These are phyloP conservation scores for Sextonia rubra DNA, from an alignment of 164 flowering plant genomes.

Conservation along the genomic window DNA sequence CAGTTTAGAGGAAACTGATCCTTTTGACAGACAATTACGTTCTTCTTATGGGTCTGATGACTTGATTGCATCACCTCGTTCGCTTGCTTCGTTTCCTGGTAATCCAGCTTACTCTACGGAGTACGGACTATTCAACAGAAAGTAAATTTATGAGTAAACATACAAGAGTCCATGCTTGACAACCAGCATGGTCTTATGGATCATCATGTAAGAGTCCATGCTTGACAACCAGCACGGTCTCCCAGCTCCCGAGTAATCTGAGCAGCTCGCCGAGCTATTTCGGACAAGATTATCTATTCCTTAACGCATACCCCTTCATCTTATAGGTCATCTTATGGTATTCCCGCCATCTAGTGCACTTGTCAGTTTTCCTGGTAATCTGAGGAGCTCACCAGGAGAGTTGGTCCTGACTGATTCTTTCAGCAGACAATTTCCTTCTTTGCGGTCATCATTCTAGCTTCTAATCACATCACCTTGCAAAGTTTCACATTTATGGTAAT, in stretches of 20 bases:
- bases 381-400: neutral
- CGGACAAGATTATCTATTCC: neutral
- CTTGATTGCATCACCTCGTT: conserved; percentile 10
- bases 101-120: conserved; percentile 11
- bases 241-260: neutral
- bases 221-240: neutral
- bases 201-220: neutral
- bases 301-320: neutral
- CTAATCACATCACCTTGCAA: neutral
- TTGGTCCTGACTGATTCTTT: neutral
- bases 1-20: conserved; percentile 4
- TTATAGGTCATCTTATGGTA: neutral
- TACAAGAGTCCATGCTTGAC: too few species aligned
- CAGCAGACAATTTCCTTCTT: neutral
- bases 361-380: neutral
- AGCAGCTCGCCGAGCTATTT: neutral
- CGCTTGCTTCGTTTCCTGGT: conserved; percentile 14
- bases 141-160: neutral
- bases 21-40: conserved; percentile 1
- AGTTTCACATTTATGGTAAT: neutral
- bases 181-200: neutral
- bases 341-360: neutral
- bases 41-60: conserved; percentile 4
- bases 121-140: neutral
- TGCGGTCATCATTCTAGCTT: neutral